These are phyloP conservation scores for Populus alba DNA, from an alignment of 345 rosid species.

Conservation along the genomic window DNA sequence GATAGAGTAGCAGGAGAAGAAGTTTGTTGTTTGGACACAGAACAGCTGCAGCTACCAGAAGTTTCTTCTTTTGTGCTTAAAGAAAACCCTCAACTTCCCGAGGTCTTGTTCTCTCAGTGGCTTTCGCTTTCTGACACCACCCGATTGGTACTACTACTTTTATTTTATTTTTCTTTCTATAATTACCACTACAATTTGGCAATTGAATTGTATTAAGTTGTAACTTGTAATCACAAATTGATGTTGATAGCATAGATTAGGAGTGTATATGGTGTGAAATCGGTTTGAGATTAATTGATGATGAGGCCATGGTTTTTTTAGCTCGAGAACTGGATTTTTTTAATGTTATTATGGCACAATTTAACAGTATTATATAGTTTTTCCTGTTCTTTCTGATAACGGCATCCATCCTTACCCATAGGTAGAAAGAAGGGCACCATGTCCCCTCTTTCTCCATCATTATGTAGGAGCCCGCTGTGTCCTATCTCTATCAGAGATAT, in stretches of 20 bases:
- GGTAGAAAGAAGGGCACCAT: background rate
- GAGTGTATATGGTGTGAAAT: background rate
- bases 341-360: background rate
- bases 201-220: background rate
- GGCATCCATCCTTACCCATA: background rate
- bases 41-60: constrained; percentile 69
- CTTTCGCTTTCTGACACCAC: constrained; percentile 71
- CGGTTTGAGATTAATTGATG: background rate
- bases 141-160: constrained; percentile 45
- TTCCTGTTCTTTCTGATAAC: background rate
- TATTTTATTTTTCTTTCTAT: background rate
- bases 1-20: constrained; percentile 24
- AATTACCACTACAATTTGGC: background rate
- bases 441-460: background rate
- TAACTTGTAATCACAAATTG: background rate
- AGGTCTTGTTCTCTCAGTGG: constrained; percentile 74
- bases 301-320: background rate
- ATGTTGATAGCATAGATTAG: too few relatives aligned
- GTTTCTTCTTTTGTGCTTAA: constrained; percentile 56
- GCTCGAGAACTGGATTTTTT: background rate
- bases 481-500: background rate
- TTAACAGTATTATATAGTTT: background rate
- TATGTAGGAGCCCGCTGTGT: background rate
- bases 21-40: constrained; percentile 50
- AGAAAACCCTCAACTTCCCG: constrained; percentile 48